Evolutionary conservation across 164 flowering plant genomes (phyloP).

Genomic region (Akebia trifoliata): DNA sequence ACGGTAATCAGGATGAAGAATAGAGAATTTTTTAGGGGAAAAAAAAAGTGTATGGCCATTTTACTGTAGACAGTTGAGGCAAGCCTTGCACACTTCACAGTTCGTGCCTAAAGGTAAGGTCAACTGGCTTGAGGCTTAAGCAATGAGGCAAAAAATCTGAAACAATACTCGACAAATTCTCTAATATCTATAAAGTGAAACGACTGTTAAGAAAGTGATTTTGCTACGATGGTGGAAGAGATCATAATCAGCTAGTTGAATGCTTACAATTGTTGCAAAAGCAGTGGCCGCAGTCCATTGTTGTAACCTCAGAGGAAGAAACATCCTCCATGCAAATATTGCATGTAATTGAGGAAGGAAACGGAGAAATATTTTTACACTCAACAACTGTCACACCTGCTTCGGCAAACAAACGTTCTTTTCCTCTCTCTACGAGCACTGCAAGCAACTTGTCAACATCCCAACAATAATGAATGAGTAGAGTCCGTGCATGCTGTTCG

Average conservation of each 20-base stretch:
- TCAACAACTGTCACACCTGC: conserved; percentile 58
- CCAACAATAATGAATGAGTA: conserved; percentile 81
- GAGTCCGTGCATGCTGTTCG: conserved; percentile 78
- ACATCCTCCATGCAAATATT: conserved; percentile 62
- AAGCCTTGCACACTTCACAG: too few relatives aligned
- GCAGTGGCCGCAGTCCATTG: conserved; percentile 85
- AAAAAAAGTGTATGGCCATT: too few relatives aligned
- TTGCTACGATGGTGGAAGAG: neutral
- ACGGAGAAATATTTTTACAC: conserved; percentile 10
- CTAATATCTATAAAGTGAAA: too few relatives aligned
- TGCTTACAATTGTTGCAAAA: conserved; percentile 75
- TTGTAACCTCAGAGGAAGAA: conserved; percentile 34
- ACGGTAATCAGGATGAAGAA: too few relatives aligned
- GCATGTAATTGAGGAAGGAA: conserved; percentile 31
- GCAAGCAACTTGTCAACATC: conserved; percentile 58
- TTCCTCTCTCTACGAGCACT: conserved; percentile 67
- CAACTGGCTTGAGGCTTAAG: too few relatives aligned
- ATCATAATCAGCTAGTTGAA: conserved; percentile 1
- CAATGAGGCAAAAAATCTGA: too few relatives aligned
- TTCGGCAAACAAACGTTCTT: conserved; percentile 40
- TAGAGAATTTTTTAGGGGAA: too few relatives aligned
- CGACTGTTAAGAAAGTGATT: too few relatives aligned
- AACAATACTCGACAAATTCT: too few relatives aligned
- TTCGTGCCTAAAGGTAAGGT: too few relatives aligned
- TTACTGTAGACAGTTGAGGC: too few relatives aligned